These are phyloP conservation scores for Botrytis fragariae DNA, from an alignment of 2,329 filamentous ascomycete species.

Conservation along the genomic window DNA sequence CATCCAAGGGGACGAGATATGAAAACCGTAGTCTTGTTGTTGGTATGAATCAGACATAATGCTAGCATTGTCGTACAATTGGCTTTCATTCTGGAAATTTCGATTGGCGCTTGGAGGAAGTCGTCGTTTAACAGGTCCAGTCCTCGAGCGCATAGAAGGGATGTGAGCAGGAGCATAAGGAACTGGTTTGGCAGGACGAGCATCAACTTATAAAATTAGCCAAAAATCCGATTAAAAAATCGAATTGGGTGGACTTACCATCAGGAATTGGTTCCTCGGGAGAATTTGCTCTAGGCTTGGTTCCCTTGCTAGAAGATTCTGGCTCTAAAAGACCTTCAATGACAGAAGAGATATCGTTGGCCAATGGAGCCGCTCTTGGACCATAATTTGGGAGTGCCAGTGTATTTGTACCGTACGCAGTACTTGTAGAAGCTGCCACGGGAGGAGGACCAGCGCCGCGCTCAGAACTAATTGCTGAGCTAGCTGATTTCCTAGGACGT, in stretches of 20 bases:
- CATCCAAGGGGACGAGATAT: constrained; percentile 8
- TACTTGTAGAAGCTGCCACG: constrained; percentile 29
- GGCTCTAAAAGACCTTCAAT: constrained; percentile 28
- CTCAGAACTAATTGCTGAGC: constrained; percentile 1
- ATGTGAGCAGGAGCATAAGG: neutral
- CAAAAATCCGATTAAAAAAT: neutral
- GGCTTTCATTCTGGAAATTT: constrained; percentile 42
- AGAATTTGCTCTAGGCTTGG: neutral
- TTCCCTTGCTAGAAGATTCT: neutral
- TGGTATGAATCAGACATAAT: constrained; percentile 33
- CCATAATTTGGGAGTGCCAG: constrained; percentile 22
- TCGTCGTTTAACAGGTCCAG: constrained; percentile 6
- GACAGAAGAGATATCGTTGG: constrained; percentile 25
- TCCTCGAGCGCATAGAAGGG: constrained; percentile 12
- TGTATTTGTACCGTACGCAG: constrained; percentile 35
- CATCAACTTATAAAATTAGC: constrained; percentile 14
- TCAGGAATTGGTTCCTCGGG: neutral
- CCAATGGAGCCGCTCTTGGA: constrained; percentile 20
- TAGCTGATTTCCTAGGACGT: constrained; percentile 7
- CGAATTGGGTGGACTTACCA: neutral
- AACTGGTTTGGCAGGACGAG: neutral
- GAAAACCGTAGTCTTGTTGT: constrained; percentile 22
- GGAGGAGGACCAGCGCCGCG: constrained; percentile 24
- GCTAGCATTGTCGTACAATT: constrained; percentile 39
- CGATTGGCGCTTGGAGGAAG: constrained; percentile 15